A percentile compares a stretch with the other conserved stretches of the same genome.
These are phyloP conservation scores for Aplosporella prunicola DNA, from an alignment of 2,329 filamentous ascomycete genomes.

Conservation along the genomic window DNA sequence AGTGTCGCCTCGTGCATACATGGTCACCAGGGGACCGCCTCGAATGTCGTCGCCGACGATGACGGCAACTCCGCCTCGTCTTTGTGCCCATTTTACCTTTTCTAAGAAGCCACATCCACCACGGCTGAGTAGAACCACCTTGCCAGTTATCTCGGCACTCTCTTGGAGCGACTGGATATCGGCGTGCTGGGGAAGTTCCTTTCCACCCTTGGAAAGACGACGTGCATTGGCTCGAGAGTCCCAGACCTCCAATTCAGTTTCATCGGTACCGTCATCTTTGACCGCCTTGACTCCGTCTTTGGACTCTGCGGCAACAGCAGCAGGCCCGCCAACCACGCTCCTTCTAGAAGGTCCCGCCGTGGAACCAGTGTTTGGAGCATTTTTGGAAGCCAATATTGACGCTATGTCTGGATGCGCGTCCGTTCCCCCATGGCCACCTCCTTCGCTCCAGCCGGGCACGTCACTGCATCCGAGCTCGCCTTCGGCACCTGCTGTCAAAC, in stretches of 20 bases:
- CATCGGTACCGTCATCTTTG: conserved; percentile 67
- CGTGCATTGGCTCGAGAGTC: conserved; percentile 13
- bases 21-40: conserved; percentile 82
- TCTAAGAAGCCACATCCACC: conserved; percentile 94
- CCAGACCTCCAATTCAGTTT: conserved; percentile 39
- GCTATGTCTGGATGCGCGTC: conserved; percentile 31
- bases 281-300: not conserved
- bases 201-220: conserved; percentile 18
- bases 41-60: conserved; percentile 91
- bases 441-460: conserved; percentile 76
- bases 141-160: conserved; percentile 83
- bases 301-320: not conserved
- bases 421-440: conserved; percentile 7
- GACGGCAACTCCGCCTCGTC: conserved; percentile 76
- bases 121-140: conserved; percentile 81
- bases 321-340: not conserved
- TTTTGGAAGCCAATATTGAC: conserved; percentile 21
- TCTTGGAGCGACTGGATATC: conserved; percentile 91
- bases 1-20: conserved; percentile 96
- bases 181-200: conserved; percentile 46
- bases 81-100: conserved; percentile 94
- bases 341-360: not conserved
- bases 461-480: conserved; percentile 93
- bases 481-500: conserved; percentile 46
- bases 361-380: not conserved